Percentiles rank a stretch among this genome's conserved stretches.
These are phyloP conservation scores for Starmerella vaccinii DNA, from an alignment of 805 yeast genomes.

Conservation along the genomic window DNA sequence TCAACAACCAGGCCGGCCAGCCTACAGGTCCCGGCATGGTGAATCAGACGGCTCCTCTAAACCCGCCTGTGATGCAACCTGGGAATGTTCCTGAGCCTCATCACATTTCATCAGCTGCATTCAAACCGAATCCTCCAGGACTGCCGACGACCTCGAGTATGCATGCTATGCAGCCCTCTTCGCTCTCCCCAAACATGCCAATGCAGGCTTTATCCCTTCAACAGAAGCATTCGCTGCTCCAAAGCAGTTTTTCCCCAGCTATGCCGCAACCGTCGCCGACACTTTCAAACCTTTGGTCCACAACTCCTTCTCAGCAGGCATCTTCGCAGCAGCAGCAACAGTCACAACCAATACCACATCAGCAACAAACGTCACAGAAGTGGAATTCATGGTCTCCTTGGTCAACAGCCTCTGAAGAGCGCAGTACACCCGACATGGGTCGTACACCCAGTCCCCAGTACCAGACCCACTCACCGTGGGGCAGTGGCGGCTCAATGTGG, in stretches of 20 bases:
- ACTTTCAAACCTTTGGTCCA: slow-evolving; percentile 1
- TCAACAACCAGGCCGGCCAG: not conserved
- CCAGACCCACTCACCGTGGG: slow-evolving; percentile 2
- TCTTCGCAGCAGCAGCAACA: not conserved
- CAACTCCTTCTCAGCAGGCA: not conserved
- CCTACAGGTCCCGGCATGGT: not conserved
- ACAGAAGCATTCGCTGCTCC: not conserved
- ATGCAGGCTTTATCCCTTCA: not conserved
- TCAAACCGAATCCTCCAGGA: not conserved
- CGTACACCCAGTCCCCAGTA: slow-evolving; percentile 5
- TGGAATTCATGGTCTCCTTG: slow-evolving; percentile 6
- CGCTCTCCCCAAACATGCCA: too few relatives aligned
- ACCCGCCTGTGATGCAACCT: not conserved
- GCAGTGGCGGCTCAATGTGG: slow-evolving; percentile 1
- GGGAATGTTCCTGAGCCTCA: not conserved
- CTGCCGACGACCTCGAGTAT: not conserved
- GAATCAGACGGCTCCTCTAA: not conserved
- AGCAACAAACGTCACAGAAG: not conserved
- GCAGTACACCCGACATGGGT: not conserved
- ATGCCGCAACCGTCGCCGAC: not conserved
- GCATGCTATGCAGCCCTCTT: not conserved
- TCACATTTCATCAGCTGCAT: not conserved
- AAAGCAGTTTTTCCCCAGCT: not conserved
- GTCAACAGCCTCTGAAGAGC: not conserved
- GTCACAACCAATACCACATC: not conserved